These are phyloP conservation scores for Moniliophthora roreri DNA, from an alignment of 1,284 basidiomycete species.

Conservation along the genomic window DNA sequence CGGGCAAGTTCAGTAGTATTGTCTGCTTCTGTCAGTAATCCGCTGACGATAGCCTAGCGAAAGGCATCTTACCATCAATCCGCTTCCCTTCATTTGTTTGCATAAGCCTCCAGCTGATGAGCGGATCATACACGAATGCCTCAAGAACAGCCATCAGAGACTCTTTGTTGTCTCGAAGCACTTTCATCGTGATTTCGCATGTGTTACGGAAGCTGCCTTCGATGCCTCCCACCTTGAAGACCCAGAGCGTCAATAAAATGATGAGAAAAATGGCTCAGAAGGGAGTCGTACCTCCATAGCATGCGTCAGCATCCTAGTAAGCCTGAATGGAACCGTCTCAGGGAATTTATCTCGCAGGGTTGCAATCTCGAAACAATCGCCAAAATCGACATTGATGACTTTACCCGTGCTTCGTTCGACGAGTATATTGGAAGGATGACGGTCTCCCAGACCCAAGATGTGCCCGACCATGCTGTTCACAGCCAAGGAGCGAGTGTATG, in stretches of 20 bases:
- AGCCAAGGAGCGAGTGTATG: slow-evolving; percentile 93
- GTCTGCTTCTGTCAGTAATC: slow-evolving; percentile 38
- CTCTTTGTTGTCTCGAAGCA: slow-evolving; percentile 96
- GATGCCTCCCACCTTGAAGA: slow-evolving; percentile 84
- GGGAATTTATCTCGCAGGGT: slow-evolving; percentile 99
- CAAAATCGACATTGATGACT: slow-evolving; percentile 97
- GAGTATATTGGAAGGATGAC: slow-evolving; percentile 96
- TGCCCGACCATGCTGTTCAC: slow-evolving; percentile 98
- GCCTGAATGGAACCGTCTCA: slow-evolving; percentile 97
- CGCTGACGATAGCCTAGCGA: slow-evolving; percentile 1
- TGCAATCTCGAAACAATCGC: slow-evolving; percentile 93
- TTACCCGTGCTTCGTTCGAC: slow-evolving; percentile 93
- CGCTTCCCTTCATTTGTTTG: slow-evolving; percentile 70
- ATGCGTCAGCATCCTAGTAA: slow-evolving; percentile 98
- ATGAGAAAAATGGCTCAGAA: background rate
- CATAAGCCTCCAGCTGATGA: slow-evolving; percentile 87
- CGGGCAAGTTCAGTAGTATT: slow-evolving; percentile 64
- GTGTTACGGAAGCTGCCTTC: slow-evolving; percentile 96
- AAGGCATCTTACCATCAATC: slow-evolving; percentile 50
- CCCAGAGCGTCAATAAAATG: slow-evolving; percentile 15
- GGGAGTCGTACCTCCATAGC: slow-evolving; percentile 87
- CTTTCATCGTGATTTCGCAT: slow-evolving; percentile 97
- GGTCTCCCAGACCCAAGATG: slow-evolving; percentile 97
- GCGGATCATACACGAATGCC: slow-evolving; percentile 89
- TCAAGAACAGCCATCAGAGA: slow-evolving; percentile 97